Evolutionary conservation across 352 stramenopile species (phyloP), one percentile per base, ranked within the genome.

Genomic region (Phytophthora syringae): DNA sequence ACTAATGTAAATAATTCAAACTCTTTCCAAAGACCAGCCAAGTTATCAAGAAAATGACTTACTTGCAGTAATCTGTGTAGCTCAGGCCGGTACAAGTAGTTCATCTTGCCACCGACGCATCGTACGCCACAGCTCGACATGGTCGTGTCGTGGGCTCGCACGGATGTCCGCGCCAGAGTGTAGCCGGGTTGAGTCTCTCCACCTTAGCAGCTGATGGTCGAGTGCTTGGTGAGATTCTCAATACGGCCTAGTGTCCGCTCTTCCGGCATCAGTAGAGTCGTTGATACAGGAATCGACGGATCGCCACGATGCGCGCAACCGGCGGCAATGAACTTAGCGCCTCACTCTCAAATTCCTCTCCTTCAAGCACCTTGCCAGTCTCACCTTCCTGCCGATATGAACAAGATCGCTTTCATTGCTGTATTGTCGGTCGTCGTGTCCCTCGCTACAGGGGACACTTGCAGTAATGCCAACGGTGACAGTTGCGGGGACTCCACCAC

Each of bases 221-320:
- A 63, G 45, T 44, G 37, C 53, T 63, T 55, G 44, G 60, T 52
- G 44, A 57, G 48, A 52, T 32, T 51, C 42, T 51, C 15, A 27
- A 45, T 56, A 20, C 10, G 12, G 27, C 44, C 22, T 60, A 13
- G 52, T 52, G 24, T 25, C 51, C 13, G 32, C 59, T 67, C 32
- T 56, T 32, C 52, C n/a, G 5, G 30, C 51, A 34, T 27, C 39
- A 1, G 49, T 54, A 49, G 61, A 67, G 59, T 55, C 39, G 20
- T 25, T 42, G 40, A 18, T 13, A 11, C 18, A 12, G n/a, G 20
- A 1, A 22, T 47, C 32, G 50, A 52, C 22, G 20, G 7, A 18
- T 47, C 27, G 40, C 32, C 4, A 49, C 32, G 15, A 40, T 16
- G n/a, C 6, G 27, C 36, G 1, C 50, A 16, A 15, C 34, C n/a